Conservation (phyloP, 2,329 filamentous ascomycete species). For the Passalora sequoiae region DNA sequence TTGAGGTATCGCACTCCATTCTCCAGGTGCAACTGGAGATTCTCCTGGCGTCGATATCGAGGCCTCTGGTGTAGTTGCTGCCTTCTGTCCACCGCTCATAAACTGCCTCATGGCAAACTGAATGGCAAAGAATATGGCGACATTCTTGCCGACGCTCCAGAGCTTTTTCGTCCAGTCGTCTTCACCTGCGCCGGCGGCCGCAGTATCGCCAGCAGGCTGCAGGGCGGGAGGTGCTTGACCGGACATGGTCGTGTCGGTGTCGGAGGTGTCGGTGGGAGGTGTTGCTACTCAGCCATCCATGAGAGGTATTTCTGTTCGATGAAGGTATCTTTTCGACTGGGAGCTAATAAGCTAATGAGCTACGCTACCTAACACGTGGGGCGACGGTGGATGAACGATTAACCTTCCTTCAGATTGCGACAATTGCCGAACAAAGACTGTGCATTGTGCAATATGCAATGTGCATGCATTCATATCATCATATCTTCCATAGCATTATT, state of each 20-base stretch:
- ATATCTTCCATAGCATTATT: no score
- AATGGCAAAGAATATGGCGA: constrained; percentile 55
- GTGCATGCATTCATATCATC: no score
- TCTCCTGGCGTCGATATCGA: constrained; percentile 13
- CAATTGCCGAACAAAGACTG: no score
- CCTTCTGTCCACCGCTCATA: constrained; percentile 37
- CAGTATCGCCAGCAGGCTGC: constrained; percentile 1
- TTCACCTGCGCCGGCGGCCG: constrained; percentile 1
- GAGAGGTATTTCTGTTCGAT: no score
- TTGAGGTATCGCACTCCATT: constrained; percentile 61
- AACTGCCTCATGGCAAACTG: constrained; percentile 56
- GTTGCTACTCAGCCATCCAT: background rate
- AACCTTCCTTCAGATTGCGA: no score
- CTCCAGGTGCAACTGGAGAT: constrained; percentile 38
- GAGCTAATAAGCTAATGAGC: no score
- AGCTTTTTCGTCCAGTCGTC: constrained; percentile 24
- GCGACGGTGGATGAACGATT: no score
- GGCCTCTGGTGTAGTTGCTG: constrained; percentile 16
- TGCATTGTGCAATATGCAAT: no score
- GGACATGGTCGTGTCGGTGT: background rate
- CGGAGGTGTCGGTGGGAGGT: background rate
- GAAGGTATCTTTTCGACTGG: no score
- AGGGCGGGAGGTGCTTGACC: constrained; percentile 2
- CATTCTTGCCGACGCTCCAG: constrained; percentile 45
- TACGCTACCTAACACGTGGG: no score